Percentiles rank a stretch among this genome's conserved stretches.
Conservation (phyloP, 345 rosid species). For the Eucalyptus rudis region DNA sequence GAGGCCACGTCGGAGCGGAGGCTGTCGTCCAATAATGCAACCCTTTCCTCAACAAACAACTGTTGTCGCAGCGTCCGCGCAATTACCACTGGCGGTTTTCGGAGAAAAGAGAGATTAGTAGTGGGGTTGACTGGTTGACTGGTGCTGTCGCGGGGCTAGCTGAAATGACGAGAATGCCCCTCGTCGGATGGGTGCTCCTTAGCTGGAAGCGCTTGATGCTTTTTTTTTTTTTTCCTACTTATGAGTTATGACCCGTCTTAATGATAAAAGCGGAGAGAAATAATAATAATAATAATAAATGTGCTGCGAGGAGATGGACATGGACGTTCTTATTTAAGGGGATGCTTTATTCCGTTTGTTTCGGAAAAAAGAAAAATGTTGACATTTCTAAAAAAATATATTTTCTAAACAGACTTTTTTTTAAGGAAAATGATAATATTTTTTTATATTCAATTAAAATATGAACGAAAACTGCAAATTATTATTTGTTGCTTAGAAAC, state of each 20-base stretch:
- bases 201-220: background rate
- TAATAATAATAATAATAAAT: background rate
- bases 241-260: background rate
- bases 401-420: background rate
- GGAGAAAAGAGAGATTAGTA: background rate
- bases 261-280: background rate
- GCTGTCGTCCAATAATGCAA: background rate
- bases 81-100: background rate
- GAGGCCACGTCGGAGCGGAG: constrained; percentile 21
- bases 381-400: background rate
- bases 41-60: background rate
- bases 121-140: background rate
- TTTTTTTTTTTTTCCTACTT: background rate
- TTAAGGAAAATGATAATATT: background rate
- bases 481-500: background rate
- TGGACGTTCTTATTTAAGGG: background rate
- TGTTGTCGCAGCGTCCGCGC: background rate
- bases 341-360: background rate
- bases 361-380: background rate
- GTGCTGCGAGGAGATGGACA: background rate
- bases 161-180: background rate
- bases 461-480: background rate
- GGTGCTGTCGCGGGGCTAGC: background rate
- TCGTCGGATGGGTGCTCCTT: background rate
- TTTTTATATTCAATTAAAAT: background rate